Conservation (phyloP, 2,329 filamentous ascomycete genomes). For the Neofusicoccum cordaticola region DNA sequence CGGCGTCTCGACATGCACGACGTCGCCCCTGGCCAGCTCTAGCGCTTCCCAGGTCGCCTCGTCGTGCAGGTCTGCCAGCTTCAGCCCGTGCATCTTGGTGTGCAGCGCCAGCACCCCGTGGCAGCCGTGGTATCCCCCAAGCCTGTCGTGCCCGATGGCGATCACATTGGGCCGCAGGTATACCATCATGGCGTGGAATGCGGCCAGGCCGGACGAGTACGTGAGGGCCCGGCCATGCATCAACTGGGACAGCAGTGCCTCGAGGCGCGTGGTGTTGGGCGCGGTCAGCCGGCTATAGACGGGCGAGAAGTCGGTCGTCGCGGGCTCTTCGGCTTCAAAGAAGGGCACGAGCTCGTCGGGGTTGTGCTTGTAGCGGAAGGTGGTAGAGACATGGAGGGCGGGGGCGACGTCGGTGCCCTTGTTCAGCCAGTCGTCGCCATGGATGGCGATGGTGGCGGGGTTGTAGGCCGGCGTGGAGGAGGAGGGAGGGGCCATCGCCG, state of each 20-base stretch:
- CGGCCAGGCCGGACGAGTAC: conserved; percentile 81
- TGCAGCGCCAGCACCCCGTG: conserved; percentile 78
- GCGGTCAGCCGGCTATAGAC: conserved; percentile 79
- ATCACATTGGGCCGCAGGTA: conserved; percentile 78
- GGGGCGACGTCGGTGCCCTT: conserved; percentile 77
- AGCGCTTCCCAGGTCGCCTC: conserved; percentile 58
- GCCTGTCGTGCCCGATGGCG: conserved; percentile 57
- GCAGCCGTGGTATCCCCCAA: conserved; percentile 87
- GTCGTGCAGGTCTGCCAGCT: conserved; percentile 64
- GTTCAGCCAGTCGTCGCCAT: conserved; percentile 78
- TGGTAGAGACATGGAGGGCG: conserved; percentile 86
- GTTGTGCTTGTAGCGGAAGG: conserved; percentile 75
- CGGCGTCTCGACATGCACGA: conserved; percentile 90
- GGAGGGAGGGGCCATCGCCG: neutral
- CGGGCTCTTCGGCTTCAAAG: conserved; percentile 41
- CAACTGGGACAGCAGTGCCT: conserved; percentile 73
- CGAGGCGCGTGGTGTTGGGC: conserved; percentile 80
- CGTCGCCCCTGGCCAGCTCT: conserved; percentile 70
- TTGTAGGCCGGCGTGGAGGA: conserved; percentile 40
- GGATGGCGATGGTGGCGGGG: conserved; percentile 70
- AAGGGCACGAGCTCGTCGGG: conserved; percentile 61
- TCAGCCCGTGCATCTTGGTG: conserved; percentile 70
- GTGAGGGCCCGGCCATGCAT: conserved; percentile 65
- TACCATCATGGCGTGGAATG: conserved; percentile 85
- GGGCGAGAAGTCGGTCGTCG: conserved; percentile 53